These are phyloP conservation scores for Curvularia lunata DNA, from an alignment of 2,329 filamentous ascomycete species.

Conservation along the genomic window DNA sequence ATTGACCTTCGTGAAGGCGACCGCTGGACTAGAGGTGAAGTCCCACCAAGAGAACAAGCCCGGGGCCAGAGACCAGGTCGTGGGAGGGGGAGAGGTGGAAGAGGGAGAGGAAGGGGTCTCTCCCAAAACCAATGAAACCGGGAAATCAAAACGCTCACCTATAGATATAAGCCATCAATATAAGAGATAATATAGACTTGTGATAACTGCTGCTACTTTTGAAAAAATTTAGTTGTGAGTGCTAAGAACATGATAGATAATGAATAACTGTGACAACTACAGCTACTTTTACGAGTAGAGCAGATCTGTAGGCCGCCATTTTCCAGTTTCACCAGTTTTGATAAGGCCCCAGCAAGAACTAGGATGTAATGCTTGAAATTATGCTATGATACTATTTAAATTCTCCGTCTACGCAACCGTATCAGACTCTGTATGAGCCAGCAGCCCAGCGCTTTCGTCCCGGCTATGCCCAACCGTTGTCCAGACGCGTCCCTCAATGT, in stretches of 20 bases:
- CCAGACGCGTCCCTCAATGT: conserved; percentile 32
- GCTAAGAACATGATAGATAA: no score
- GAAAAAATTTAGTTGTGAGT: no score
- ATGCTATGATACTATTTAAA: neutral
- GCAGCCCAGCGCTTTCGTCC: conserved; percentile 31
- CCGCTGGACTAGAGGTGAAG: conserved; percentile 26
- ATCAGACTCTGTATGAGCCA: conserved; percentile 40
- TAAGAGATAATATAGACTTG: no score
- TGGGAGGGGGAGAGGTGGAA: conserved; percentile 16
- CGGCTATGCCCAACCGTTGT: conserved; percentile 26
- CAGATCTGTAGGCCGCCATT: no score
- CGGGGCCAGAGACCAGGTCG: neutral
- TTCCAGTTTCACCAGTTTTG: no score
- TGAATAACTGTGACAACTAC: no score
- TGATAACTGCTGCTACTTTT: no score
- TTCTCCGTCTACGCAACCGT: conserved; percentile 11
- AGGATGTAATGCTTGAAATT: no score
- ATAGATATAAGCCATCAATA: no score
- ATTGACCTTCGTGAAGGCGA: conserved; percentile 37
- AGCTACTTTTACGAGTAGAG: no score
- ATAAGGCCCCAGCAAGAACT: neutral
- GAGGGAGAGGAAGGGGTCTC: neutral
- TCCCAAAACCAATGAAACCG: no score
- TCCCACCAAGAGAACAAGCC: neutral
- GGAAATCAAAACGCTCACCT: no score